phyloP scores from a whole-genome alignment of 495 filamentous ascomycete genomes.

The Daldinia concentrica region DNA sequence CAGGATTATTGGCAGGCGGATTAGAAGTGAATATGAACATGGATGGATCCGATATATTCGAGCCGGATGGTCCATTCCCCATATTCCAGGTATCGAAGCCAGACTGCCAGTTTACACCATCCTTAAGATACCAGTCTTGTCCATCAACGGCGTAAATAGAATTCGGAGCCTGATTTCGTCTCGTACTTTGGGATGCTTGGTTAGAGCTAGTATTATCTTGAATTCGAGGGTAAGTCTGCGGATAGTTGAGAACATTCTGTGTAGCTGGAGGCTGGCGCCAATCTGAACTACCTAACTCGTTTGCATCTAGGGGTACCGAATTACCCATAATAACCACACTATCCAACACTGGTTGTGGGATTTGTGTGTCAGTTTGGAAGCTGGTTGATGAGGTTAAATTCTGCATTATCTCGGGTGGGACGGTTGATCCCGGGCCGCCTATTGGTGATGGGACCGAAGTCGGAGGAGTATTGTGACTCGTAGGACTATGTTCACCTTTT shows the following conservation, averaged over 20 bases:
- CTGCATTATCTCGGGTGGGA: constrained; percentile 43
- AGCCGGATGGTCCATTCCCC: constrained; percentile 18
- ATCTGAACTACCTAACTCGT: constrained; percentile 13
- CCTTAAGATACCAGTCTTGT: constrained; percentile 62
- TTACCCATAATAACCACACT: constrained; percentile 35
- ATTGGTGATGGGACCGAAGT: constrained; percentile 40
- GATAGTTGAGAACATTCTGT: constrained; percentile 25
- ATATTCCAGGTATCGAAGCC: constrained; percentile 56
- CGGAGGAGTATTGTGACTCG: constrained; percentile 40
- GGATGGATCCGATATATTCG: constrained; percentile 35
- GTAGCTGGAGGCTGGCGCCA: constrained; percentile 26
- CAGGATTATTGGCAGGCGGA: constrained; percentile 26
- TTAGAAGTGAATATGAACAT: constrained; percentile 44
- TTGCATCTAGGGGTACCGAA: constrained; percentile 22
- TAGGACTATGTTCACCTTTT: constrained; percentile 42
- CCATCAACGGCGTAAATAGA: constrained; percentile 54
- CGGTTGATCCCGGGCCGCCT: constrained; percentile 21
- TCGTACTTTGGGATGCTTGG: constrained; percentile 21
- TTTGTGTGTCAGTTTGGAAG: constrained; percentile 31
- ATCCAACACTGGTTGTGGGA: constrained; percentile 26
- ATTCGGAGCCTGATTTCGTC: constrained; percentile 39
- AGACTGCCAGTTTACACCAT: constrained; percentile 60
- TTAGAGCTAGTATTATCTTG: constrained; percentile 25
- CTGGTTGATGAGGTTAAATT: constrained; percentile 29
- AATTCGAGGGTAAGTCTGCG: constrained; percentile 17